Evolutionary conservation across 768 basidiomycete genomes (phyloP), one percentile per base, ranked within the genome.

Genomic region (Calocera viscosa): DNA sequence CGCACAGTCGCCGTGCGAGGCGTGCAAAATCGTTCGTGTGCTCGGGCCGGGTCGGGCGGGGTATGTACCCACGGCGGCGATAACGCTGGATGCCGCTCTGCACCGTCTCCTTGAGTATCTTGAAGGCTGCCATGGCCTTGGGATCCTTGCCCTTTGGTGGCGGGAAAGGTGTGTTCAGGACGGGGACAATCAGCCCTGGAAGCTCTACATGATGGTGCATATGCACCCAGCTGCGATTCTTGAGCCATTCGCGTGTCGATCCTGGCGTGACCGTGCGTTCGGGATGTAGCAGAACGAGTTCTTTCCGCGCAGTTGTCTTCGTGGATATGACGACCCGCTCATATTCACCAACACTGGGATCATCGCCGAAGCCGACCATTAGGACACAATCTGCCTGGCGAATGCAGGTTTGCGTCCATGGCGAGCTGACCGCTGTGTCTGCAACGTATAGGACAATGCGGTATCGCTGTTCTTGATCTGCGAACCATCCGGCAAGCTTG

Each of bases 381-480:
- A 96, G 86, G 39, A 96, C 90, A 73, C 85, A 94, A 77, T 97
- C 94, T 17, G 94, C 94, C 86, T 97, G 95, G 28, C 93, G 84
- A 69, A 99, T 94, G 75, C 94, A 98, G 0, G 94, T 98, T 76
- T 97, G 90, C 33, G 95, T 98, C 96, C 96, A 99, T 22, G 92
- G 89, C 67, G 91, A 94, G 67, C 85, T 90, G 38, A 95, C 93
- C 0, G 94, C 87, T 0, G 95, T 93, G 76, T 99, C 94, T 7
- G 91, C 95, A 34, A 99, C 92, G 73, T 98, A 98, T 17, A 99
- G 82, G 0, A 98, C 94, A 1, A 86, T 96, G 32, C 92, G 83
- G 73, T 89, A 96, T 72, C 90, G 84, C 77, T 97, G 91, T 75
- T 97, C 94, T 74, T 89, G 88, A 75, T 98, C 94, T 17, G 95